phyloP scores from a whole-genome alignment of 73 alveolate genomes.

The Effrenium voratum region DNA sequence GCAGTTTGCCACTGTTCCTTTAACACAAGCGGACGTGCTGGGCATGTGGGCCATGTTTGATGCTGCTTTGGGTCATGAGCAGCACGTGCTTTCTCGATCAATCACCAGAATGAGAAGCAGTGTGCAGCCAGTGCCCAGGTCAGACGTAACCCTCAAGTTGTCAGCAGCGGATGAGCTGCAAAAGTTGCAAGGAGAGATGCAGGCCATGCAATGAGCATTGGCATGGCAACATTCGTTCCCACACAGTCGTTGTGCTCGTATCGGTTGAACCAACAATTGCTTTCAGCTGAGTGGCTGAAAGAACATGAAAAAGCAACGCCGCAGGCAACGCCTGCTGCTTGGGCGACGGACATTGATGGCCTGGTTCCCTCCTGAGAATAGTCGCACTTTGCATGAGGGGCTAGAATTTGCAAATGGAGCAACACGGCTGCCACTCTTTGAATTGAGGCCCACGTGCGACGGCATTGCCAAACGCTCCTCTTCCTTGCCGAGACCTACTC shows the following conservation, averaged over 20 bases:
- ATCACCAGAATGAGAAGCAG: too few relatives aligned
- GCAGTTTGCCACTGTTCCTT: too few relatives aligned
- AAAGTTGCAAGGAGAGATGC: constrained; percentile 13
- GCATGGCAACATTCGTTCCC: too few relatives aligned
- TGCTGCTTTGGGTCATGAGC: too few relatives aligned
- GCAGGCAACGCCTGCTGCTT: constrained; percentile 40
- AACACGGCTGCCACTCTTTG: background rate
- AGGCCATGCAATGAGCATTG: background rate
- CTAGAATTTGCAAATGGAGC: too few relatives aligned
- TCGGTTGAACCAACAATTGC: background rate
- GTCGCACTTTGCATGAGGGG: background rate
- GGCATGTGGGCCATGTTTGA: too few relatives aligned
- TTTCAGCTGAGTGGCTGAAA: background rate
- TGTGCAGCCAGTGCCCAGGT: too few relatives aligned
- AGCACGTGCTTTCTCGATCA: too few relatives aligned
- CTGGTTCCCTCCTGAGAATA: background rate
- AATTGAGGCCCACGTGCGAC: constrained; percentile 46
- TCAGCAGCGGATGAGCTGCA: constrained; percentile 40
- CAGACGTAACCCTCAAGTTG: constrained; percentile 20
- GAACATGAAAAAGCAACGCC: too few relatives aligned
- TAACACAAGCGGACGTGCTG: too few relatives aligned
- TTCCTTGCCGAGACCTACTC: constrained; percentile 41
- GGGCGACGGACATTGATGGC: constrained; percentile 9
- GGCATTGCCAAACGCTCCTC: constrained; percentile 49
- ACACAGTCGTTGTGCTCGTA: background rate